Conservation (phyloP, 2,329 filamentous ascomycete genomes). For the Pseudogymnoascus sp. region DNA sequence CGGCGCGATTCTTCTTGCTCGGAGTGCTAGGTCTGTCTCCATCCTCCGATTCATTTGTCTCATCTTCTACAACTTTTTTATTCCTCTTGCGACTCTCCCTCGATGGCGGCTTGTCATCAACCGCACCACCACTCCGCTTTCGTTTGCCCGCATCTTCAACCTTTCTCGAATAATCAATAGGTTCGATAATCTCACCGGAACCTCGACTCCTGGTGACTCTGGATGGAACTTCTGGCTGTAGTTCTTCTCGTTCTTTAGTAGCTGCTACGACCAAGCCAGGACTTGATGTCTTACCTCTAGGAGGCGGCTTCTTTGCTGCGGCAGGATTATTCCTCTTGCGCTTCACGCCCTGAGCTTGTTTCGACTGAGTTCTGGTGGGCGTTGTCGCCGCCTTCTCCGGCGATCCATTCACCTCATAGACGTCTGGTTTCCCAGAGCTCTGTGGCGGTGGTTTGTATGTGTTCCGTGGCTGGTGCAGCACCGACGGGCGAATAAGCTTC, state of each 20-base stretch:
- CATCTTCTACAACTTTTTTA: background rate
- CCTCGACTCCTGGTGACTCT: conserved; percentile 1
- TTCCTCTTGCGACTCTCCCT: background rate
- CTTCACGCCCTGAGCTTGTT: background rate
- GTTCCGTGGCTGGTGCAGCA: background rate
- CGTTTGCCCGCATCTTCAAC: background rate
- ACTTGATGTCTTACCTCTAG: background rate
- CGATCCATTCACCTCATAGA: background rate
- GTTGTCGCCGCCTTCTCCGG: background rate
- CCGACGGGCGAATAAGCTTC: background rate
- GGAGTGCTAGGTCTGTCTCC: background rate
- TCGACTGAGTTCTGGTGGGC: background rate
- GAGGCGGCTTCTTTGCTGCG: background rate
- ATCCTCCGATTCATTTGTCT: background rate
- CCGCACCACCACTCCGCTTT: background rate
- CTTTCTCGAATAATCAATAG: background rate
- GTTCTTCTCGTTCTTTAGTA: background rate
- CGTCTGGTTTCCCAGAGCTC: background rate
- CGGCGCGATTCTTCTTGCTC: background rate
- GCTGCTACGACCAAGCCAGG: background rate
- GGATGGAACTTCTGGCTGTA: background rate
- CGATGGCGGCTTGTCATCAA: background rate
- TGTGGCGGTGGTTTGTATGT: background rate
- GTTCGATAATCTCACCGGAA: background rate
- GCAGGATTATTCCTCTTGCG: background rate